Evolutionary conservation across 140 eudicot genomes (phyloP), one percentile per base, ranked within the genome.

Genomic region (Stevia rebaudiana): DNA sequence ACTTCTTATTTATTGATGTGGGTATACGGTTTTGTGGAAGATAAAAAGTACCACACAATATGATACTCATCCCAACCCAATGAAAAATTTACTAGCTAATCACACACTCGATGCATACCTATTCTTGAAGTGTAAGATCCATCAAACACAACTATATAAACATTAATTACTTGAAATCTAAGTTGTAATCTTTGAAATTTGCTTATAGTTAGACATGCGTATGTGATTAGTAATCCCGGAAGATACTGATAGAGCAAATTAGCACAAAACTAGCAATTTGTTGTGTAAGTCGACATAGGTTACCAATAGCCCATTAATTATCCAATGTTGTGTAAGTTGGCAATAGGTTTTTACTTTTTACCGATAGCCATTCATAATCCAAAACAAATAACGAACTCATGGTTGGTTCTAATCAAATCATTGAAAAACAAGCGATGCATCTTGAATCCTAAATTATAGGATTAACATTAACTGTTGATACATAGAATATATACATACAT

Each of bases 361-460:
- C 63, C 62, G 37, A 51, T 3, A 52, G 49, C 72, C 72, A 68
- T 68, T 49, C 57, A 55, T 30, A 25, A 18, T 21, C 41, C 7
- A 43, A 63, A 53, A 53, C 40, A 54, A 22, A 40, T 23, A 37
- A 22, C 33, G 24, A 68, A 55, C 28, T 56, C 66, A 10, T 6
- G 58, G 31, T 30, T 28, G 44, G 49, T 28, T 68, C 3, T 18
- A 43, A 43, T 41, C 17, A 57, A 57, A 43, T 42, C 60, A 19
- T 69, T 42, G 43, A 52, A 63, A 74, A 67, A 58, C 18, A 50
- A 67, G 64, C 16, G 69, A 74, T 59, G 48, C 41, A 48, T 74
- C 79, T 67, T 28, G 39, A 47, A 63, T 72, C 77, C 78, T 63
- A 41, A 19, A 74, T 49, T 8, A 36, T 21, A 52, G 79, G 65